Conservation (phyloP, 164 flowering plant genomes). For the Dillenia turbinata region DNA sequence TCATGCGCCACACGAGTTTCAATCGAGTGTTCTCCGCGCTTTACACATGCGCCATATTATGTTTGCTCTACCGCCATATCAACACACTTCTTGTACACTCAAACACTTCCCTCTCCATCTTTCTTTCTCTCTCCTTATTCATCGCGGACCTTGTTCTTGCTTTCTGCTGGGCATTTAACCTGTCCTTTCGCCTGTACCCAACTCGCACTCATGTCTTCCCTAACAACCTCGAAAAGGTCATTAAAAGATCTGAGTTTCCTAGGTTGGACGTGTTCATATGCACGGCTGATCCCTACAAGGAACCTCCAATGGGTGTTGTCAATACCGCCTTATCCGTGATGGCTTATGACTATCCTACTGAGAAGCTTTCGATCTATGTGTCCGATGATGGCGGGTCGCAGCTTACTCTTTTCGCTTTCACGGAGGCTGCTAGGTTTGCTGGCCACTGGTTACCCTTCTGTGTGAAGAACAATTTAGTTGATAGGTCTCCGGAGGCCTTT, state of each 20-base stretch:
- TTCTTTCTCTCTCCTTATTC: slow-evolving; percentile 1
- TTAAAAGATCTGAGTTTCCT: slow-evolving; percentile 5
- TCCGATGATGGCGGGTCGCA: slow-evolving; percentile 18
- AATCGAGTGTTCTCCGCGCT: slow-evolving; percentile 8
- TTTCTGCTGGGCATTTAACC: slow-evolving; percentile 12
- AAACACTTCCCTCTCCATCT: neutral
- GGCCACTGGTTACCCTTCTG: slow-evolving; percentile 20
- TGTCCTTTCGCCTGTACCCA: slow-evolving; percentile 12
- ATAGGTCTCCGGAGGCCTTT: slow-evolving; percentile 15
- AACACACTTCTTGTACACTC: slow-evolving; percentile 4
- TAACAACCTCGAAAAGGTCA: slow-evolving; percentile 3
- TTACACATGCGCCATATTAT: slow-evolving; percentile 10
- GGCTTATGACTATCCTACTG: slow-evolving; percentile 20
- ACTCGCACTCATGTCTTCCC: slow-evolving; percentile 5
- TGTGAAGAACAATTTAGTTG: slow-evolving; percentile 2
- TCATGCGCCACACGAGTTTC: neutral
- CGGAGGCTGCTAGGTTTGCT: slow-evolving; percentile 17
- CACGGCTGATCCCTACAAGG: slow-evolving; percentile 25
- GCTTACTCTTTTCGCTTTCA: slow-evolving; percentile 18
- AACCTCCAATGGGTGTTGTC: slow-evolving; percentile 19
- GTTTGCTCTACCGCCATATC: slow-evolving; percentile 11
- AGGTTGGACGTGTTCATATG: slow-evolving; percentile 20
- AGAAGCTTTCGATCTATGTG: slow-evolving; percentile 19
- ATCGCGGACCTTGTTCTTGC: slow-evolving; percentile 9
- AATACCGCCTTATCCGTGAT: slow-evolving; percentile 21